Evolutionary conservation across 2,329 filamentous ascomycete species (phyloP).

Genomic region (Ascomycota sp.): DNA sequence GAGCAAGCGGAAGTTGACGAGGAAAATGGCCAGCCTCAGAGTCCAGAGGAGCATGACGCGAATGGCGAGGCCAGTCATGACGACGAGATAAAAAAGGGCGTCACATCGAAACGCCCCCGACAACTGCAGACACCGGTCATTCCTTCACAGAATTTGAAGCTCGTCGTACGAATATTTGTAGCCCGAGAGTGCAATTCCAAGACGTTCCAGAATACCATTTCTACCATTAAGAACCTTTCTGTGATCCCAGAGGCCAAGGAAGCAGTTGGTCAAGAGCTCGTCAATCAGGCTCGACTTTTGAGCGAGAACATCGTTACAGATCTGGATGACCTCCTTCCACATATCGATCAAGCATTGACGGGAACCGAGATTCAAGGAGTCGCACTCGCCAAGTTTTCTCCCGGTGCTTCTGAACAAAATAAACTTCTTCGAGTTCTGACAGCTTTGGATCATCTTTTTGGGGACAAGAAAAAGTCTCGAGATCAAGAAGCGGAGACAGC

Average conservation of each 20-base stretch:
- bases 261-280: constrained; percentile 79
- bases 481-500: constrained; percentile 25
- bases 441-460: constrained; percentile 86
- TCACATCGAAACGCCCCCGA: constrained; percentile 27
- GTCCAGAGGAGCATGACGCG: constrained; percentile 5
- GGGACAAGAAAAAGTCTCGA: constrained; percentile 46
- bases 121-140: constrained; percentile 61
- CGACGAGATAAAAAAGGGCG: constrained; percentile 17
- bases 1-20: constrained; percentile 4
- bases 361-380: constrained; percentile 91
- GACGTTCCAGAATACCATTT: constrained; percentile 91
- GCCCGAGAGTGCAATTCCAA: constrained; percentile 91
- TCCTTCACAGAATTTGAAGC: constrained; percentile 66
- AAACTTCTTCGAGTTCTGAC: constrained; percentile 83
- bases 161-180: constrained; percentile 92
- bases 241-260: constrained; percentile 76
- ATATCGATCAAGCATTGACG: constrained; percentile 67
- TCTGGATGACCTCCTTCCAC: constrained; percentile 60
- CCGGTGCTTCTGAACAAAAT: constrained; percentile 85
- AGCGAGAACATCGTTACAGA: constrained; percentile 70
- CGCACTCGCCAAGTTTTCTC: constrained; percentile 84
- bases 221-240: constrained; percentile 95
- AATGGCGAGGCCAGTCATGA: constrained; percentile 7
- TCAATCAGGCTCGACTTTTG: constrained; percentile 62
- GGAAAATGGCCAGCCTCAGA: constrained; percentile 6